These are phyloP conservation scores for Citrus reticulata DNA, from an alignment of 345 rosid species.

Conservation along the genomic window DNA sequence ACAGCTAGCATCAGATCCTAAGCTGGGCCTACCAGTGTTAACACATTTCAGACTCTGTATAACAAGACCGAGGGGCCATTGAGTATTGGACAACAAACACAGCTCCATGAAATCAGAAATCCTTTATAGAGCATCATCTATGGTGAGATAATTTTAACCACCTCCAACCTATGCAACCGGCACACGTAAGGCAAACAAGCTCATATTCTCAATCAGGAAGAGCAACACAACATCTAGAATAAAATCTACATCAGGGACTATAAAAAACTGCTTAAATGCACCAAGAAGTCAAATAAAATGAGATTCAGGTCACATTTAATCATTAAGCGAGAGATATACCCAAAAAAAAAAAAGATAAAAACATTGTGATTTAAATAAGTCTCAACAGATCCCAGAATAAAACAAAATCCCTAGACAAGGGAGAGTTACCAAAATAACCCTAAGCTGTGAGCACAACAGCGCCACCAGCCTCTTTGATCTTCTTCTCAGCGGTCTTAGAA, in stretches of 20 bases:
- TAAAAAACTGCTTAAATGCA: neutral
- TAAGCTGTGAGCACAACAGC: slow-evolving; percentile 77
- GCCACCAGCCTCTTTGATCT: slow-evolving; percentile 82
- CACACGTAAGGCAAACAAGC: neutral
- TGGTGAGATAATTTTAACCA: neutral
- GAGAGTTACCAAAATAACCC: slow-evolving; percentile 19
- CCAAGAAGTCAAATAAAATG: neutral
- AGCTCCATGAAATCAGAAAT: neutral
- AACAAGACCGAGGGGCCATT: neutral
- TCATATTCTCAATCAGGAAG: neutral
- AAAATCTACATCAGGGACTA: neutral
- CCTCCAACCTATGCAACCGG: no score
- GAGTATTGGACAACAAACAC: no score
- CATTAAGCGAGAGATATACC: neutral
- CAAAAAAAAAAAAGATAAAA: neutral
- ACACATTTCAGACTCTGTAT: neutral
- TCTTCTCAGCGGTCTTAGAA: slow-evolving; percentile 76
- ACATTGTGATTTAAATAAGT: neutral
- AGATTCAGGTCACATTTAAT: neutral
- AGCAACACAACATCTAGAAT: neutral
- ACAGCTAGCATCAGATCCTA: neutral
- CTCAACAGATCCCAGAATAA: neutral
- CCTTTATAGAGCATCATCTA: neutral
- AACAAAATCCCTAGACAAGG: neutral
- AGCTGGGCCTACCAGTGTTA: neutral